phyloP scores from a whole-genome alignment of 2,329 filamentous ascomycete species.

The Nemania serpens region DNA sequence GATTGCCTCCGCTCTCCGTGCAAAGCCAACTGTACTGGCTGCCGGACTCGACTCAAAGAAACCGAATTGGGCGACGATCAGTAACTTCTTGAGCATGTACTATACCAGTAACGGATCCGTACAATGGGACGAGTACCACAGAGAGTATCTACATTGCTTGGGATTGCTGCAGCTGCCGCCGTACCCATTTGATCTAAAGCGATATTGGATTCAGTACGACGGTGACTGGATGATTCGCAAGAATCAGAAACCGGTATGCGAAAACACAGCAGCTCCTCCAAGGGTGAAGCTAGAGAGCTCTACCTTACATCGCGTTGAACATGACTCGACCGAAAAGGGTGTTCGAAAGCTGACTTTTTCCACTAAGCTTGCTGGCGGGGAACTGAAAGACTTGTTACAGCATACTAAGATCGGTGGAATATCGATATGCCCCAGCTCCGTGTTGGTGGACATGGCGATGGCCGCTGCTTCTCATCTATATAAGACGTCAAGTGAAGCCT shows the following conservation, averaged over 20 bases:
- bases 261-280: not conserved
- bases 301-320: not conserved
- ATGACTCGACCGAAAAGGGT: conserved; percentile 1
- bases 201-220: conserved; percentile 38
- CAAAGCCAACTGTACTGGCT: not conserved
- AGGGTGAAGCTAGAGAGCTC: not conserved
- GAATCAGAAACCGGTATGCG: conserved; percentile 17
- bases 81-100: not conserved
- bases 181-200: conserved; percentile 36
- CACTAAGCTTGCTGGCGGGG: not conserved
- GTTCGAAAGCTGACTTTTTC: conserved; percentile 3
- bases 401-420: not conserved
- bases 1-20: not conserved
- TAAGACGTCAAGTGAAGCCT: not conserved
- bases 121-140: conserved; percentile 34
- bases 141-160: conserved; percentile 23
- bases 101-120: conserved; percentile 13
- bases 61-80: conserved; percentile 3
- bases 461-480: conserved; percentile 4
- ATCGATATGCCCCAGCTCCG: not conserved
- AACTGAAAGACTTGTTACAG: not conserved
- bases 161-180: conserved; percentile 31
- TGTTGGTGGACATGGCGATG: conserved; percentile 7
- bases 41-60: not conserved
- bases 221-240: conserved; percentile 29